Conservation (phyloP, 169 alveolate genomes). For the Plasmodium ovale region DNA sequence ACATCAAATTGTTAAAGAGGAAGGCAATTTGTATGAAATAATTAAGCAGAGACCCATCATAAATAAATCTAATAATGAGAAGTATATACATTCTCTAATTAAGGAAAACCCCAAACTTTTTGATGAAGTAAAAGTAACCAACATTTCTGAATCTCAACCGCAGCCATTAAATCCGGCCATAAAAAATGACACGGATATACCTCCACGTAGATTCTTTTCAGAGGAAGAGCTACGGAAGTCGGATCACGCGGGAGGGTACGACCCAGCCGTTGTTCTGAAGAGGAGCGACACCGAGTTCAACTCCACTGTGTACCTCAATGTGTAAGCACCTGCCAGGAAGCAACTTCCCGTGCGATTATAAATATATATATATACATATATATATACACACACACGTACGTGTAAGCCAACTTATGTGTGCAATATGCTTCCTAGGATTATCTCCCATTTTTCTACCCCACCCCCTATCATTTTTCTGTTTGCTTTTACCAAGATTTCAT, state of each 20-base stretch:
- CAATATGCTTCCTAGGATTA: neutral
- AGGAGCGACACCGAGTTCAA: conserved; percentile 66
- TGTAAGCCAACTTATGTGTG: neutral
- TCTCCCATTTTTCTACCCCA: conserved; percentile 1
- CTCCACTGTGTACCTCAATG: conserved; percentile 43
- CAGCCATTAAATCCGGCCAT: conserved; percentile 86
- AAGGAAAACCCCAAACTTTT: conserved; percentile 64
- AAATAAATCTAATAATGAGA: conserved; percentile 47
- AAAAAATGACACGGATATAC: conserved; percentile 82
- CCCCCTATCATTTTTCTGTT: neutral
- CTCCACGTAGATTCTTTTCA: conserved; percentile 76
- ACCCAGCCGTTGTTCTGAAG: conserved; percentile 33
- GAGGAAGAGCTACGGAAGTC: conserved; percentile 53
- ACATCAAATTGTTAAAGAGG: conserved; percentile 81
- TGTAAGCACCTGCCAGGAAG: conserved; percentile 1
- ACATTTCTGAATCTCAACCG: conserved; percentile 27
- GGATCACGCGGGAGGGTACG: conserved; percentile 70
- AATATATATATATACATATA: no score
- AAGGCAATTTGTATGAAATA: conserved; percentile 84
- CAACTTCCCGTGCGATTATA: no score
- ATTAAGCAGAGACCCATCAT: conserved; percentile 84
- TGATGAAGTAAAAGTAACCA: conserved; percentile 55
- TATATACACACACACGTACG: neutral
- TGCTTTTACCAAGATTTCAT: no score
- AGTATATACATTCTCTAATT: conserved; percentile 63